Conservation (phyloP, 1,139 yeast species). For the Debaryomycetaceae sp. region DNA sequence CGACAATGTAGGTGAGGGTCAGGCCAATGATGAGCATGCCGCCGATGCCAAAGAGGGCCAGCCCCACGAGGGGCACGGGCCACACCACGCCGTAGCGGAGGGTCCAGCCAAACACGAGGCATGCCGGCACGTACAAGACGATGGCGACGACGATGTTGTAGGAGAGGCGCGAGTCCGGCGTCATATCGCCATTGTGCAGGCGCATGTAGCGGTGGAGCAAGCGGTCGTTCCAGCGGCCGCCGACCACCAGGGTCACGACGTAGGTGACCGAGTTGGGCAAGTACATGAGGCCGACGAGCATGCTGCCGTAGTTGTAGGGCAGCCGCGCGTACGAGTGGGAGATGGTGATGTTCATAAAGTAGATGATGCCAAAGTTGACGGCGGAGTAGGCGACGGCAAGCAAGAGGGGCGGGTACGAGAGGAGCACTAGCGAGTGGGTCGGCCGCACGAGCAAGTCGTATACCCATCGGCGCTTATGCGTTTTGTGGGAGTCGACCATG, state of each 20-base stretch:
- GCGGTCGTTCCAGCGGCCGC: conserved; percentile 73
- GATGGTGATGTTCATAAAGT: conserved; percentile 66
- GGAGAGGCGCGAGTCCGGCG: conserved; percentile 73
- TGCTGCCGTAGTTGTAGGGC: conserved; percentile 61
- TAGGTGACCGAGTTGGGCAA: conserved; percentile 79
- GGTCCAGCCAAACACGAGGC: conserved; percentile 77
- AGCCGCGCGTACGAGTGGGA: conserved; percentile 48
- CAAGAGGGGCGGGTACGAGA: conserved; percentile 64
- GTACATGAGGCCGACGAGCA: conserved; percentile 65
- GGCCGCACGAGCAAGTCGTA: conserved; percentile 40
- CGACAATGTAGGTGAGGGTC: conserved; percentile 72
- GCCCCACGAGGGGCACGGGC: conserved; percentile 70
- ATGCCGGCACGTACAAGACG: conserved; percentile 48
- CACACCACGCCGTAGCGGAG: conserved; percentile 55
- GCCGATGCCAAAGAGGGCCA: conserved; percentile 72
- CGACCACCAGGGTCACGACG: conserved; percentile 58
- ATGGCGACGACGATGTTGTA: conserved; percentile 65
- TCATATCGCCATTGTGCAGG: conserved; percentile 49
- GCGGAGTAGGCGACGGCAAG: conserved; percentile 57
- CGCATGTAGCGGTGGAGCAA: conserved; percentile 44
- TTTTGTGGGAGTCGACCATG: conserved; percentile 5
- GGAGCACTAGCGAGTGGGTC: conserved; percentile 38
- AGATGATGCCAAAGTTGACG: conserved; percentile 56
- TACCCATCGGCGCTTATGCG: conserved; percentile 4
- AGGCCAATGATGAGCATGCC: conserved; percentile 80